Percentiles rank a stretch among this genome's conserved stretches.
phyloP scores from a whole-genome alignment of 2,329 filamentous ascomycete species.

The Amylocarpus encephaloides region DNA sequence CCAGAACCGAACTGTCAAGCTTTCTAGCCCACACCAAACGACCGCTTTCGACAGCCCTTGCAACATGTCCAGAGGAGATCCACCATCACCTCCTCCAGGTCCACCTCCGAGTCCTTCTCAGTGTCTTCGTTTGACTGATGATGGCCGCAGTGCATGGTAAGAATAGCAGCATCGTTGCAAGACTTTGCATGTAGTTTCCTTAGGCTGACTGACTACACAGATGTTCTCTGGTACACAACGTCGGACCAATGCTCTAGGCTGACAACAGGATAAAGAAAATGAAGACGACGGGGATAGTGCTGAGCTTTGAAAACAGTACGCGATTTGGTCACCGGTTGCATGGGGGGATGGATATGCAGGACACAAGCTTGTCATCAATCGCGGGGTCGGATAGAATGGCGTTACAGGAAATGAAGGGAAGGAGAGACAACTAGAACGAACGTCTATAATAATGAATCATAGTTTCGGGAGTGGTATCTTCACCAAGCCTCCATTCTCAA shows the following conservation, averaged over 20 bases:
- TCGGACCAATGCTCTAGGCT: too few relatives aligned
- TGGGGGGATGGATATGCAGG: constrained; percentile 2
- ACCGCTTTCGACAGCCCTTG: background rate
- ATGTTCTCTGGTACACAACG: background rate
- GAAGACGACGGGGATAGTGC: background rate
- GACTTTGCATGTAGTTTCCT: background rate
- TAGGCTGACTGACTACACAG: background rate
- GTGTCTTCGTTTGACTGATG: background rate
- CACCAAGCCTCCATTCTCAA: constrained; percentile 56
- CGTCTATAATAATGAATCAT: constrained; percentile 27
- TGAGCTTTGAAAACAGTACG: background rate
- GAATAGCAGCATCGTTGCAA: background rate
- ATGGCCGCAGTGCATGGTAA: background rate
- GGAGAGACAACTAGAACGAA: constrained; percentile 4
- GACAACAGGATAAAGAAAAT: background rate
- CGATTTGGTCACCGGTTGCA: background rate
- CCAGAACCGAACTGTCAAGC: constrained; percentile 30
- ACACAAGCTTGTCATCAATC: background rate
- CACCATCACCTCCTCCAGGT: constrained; percentile 8
- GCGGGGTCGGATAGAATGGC: background rate
- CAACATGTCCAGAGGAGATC: constrained; percentile 10
- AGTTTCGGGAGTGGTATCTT: constrained; percentile 40
- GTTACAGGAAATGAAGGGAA: background rate
- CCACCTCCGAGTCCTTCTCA: constrained; percentile 7
- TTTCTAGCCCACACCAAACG: background rate